These are phyloP conservation scores for Kwoniella europaea DNA, from an alignment of 768 basidiomycete genomes.

Conservation along the genomic window DNA sequence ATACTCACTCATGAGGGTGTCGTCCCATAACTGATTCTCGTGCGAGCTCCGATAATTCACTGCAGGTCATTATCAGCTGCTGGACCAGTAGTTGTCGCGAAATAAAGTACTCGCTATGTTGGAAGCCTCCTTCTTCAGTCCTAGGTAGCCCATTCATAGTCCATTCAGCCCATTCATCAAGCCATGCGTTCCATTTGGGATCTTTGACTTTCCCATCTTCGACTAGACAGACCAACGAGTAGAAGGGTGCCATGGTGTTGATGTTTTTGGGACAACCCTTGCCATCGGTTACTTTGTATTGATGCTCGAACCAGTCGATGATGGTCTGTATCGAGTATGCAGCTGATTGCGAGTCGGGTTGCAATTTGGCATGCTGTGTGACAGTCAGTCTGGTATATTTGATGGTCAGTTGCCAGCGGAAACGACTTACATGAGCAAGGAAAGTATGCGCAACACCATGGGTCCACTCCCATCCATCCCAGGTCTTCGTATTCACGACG, in stretches of 20 bases:
- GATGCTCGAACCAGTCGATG: constrained; percentile 63
- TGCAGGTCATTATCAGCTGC: background rate
- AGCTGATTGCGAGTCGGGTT: constrained; percentile 50
- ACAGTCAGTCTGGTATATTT: too few species aligned
- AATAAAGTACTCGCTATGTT: constrained; percentile 44
- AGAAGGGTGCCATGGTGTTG: constrained; percentile 66
- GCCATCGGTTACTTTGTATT: constrained; percentile 59
- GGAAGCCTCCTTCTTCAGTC: constrained; percentile 46
- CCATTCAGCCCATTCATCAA: constrained; percentile 58
- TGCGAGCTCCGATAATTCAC: constrained; percentile 61
- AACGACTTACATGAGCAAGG: constrained; percentile 43
- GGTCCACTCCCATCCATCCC: constrained; percentile 66
- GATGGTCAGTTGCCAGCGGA: constrained; percentile 27
- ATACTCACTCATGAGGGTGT: constrained; percentile 63
- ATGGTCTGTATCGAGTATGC: constrained; percentile 59
- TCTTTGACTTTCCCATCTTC: constrained; percentile 39
- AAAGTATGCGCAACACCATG: constrained; percentile 53
- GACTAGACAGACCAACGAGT: constrained; percentile 44
- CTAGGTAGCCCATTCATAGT: constrained; percentile 66
- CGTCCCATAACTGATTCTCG: constrained; percentile 65
- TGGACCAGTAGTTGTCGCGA: too few species aligned
- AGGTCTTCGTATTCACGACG: constrained; percentile 64
- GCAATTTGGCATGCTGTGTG: too few species aligned
- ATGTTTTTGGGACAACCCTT: constrained; percentile 67
- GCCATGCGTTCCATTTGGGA: constrained; percentile 48